Base-by-base conservation (phyloP, 2,329 filamentous ascomycete genomes). In the Nemania diffusa region DNA sequence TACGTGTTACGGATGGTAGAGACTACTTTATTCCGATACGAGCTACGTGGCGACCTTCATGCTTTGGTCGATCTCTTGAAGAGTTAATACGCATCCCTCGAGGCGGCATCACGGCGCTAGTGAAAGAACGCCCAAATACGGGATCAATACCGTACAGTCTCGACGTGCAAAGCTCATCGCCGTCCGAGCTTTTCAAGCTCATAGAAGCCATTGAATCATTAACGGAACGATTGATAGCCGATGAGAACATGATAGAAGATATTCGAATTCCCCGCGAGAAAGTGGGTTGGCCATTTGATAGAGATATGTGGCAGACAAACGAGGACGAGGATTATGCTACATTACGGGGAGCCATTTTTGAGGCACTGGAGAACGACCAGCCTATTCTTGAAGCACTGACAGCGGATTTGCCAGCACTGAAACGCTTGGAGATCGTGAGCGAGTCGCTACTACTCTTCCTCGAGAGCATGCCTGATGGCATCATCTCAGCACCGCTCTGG, bases 21-120 rank as follows among this genome's bases (percentile, higher is more conserved):
- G 96, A 99, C 74, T 92, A 98, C 76, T 99, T 99, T 76, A 88
- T 99, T 44, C 91, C 94, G 0, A 84, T 97, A 0, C 89, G 87
- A 26, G 96, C 88, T 0, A 83, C 81, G 1, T 99, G 96, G 95
- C 82, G 91, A 3, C 91, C 92, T 8, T 93, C 93, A 0, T 92
- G 90, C 73, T 92, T 98, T 56, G 93, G 92, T 0, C 89, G 93
- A 42, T 94, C 92, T 0, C 86, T 99, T n/a, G 91, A 94, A 67
- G 94, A 97, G 74, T 85, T 99, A 8, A 93, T 97, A 57, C 89
- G 91, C 20, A 88, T 97, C 4, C 94, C 96, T 0, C 90, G 87
- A 11, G 93, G 94, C 4, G 91, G 96, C 5, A 92, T 92, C 64
- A 83, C 93, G 22, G 81, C 78, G 7, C 84, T 90, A 44, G 70